A percentile compares a stretch with the other conserved stretches of the same genome.
phyloP scores from a whole-genome alignment of 2,329 filamentous ascomycete genomes.

The Domatiomyces globalis region DNA sequence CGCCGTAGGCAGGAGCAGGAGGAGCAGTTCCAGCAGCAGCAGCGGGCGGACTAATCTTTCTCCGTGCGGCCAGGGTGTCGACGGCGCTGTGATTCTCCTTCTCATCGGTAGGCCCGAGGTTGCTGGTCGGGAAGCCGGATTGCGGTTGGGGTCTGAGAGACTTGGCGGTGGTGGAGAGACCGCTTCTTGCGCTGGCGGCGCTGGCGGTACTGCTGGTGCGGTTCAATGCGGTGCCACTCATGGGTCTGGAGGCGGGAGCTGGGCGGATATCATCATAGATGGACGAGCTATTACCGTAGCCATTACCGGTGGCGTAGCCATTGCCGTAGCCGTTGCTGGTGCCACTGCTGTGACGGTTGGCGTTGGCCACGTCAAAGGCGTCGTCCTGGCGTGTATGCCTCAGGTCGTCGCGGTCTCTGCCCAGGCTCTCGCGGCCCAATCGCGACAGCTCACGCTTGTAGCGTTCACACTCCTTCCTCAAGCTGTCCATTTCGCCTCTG shows the following conservation, averaged over 20 bases:
- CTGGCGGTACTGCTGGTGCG: constrained; percentile 15
- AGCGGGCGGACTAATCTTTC: constrained; percentile 33
- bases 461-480: constrained; percentile 78
- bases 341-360: constrained; percentile 28
- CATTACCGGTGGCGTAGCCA: constrained; percentile 9
- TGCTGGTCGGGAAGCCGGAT: constrained; percentile 19
- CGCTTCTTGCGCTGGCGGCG: constrained; percentile 4
- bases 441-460: constrained; percentile 69
- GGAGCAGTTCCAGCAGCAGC: constrained; percentile 14
- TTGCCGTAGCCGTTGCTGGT: constrained; percentile 13
- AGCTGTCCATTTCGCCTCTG: constrained; percentile 69
- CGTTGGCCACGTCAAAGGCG: constrained; percentile 45
- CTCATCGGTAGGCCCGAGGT: constrained; percentile 51
- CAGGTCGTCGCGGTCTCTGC: constrained; percentile 17
- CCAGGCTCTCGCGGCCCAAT: constrained; percentile 32
- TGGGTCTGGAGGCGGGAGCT: constrained; percentile 6
- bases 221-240: constrained; percentile 11
- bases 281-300: not conserved
- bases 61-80: constrained; percentile 26
- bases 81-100: constrained; percentile 52
- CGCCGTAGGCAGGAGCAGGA: constrained; percentile 17
- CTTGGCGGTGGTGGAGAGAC: constrained; percentile 5
- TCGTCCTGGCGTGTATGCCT: constrained; percentile 23
- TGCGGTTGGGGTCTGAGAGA: constrained; percentile 24
- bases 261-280: constrained; percentile 2